Base-by-base conservation (phyloP, 805 yeast species). In the Candida sphagnicola region DNA sequence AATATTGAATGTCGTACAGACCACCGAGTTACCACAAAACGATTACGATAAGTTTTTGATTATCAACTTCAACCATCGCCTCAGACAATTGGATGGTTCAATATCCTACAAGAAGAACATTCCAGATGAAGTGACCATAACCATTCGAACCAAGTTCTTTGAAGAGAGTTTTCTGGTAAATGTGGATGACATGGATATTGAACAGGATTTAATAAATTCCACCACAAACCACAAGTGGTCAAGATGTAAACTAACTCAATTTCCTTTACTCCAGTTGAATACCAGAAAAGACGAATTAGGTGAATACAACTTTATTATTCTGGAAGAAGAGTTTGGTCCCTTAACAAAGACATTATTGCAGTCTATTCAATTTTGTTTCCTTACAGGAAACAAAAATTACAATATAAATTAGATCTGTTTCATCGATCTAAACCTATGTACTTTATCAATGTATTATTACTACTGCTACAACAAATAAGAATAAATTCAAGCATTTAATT, bases 301-400 rank as follows among this genome's bases (percentile, higher is more conserved):
- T 11, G 42, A 40, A 10, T 64, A 54, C 41, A 57, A 61, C 33
- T 68, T 66, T 40, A 45, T 61, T 18, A 23, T 45, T 1, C 14
- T 28, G 4, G 30, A 37, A 14, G 33, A 31, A 5, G 36, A 31
- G 8, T 42, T 37, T 11, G 40, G 40, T 4, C 45, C 46, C 8
- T 34, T 42, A 4, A 45, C 44, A 2, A 28, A 35, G 2, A 43
- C 44, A 24, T 38, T 65, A 18, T 39, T 57, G 25, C 36, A 40
- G 4, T 48, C 54, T 8, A 46, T 67, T 13, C 46, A 57, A 32
- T 67, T 53, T 39, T 67, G 74, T 40, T 54, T 55, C 18, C 52
- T 56, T 32, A 62, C 65, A 0, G 74, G 74, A 6, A 66, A 66
- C 29, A 53, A 60, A 37, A 56, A 56, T 4, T 62, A 56, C 41